Base-by-base conservation (phyloP, 371 early-diverging fungal genomes). In the Blakeslea trispora region DNA sequence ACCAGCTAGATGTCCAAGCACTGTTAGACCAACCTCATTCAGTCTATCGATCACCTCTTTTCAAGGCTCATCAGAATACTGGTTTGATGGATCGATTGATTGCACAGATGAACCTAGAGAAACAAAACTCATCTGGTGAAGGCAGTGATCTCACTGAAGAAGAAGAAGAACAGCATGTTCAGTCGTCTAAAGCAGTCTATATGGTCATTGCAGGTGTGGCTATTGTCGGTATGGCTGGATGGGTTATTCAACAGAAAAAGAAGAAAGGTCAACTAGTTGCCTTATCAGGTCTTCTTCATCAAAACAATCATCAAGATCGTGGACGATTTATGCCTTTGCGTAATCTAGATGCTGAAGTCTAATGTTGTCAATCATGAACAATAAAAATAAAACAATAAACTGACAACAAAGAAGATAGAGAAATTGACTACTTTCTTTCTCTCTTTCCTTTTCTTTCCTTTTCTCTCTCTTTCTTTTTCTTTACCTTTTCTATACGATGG, bases 311-410 rank as follows among this genome's bases (percentile, higher is more conserved):
- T n/a, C 53, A 55, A 17, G 57, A 57, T 23, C 60, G 75, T 43
- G 75, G 69, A 32, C 59, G 61, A 44, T 75, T 75, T 48, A 43
- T 65, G 13, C 75, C 72, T 23, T 47, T 75, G 18, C 67, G 66
- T 23, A 69, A 69, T 51, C 50, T 69, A 31, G 75, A 75, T 42
- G 49, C 64, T 13, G 56, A 64, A 10, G 49, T 41, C 13, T 53
- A 44, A 47, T 46, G 44, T 51, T 45, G 45, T 45, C 58, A 57
- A 45, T 15, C 10, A 32, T 8, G 17, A 43, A 21, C 11, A 43
- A 43, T 17, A 43, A 43, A 41, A 18, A 43, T n/a, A 2, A 13
- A 11, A 37, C 37, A 37, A 37, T 11, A 37, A 32, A 32, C 10
- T 32, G 32, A 6, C 10, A 32, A 6, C 5, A 6, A 32, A 6